Base-by-base conservation (phyloP, 1,139 yeast genomes). In the Suhomyces yuchorum region DNA sequence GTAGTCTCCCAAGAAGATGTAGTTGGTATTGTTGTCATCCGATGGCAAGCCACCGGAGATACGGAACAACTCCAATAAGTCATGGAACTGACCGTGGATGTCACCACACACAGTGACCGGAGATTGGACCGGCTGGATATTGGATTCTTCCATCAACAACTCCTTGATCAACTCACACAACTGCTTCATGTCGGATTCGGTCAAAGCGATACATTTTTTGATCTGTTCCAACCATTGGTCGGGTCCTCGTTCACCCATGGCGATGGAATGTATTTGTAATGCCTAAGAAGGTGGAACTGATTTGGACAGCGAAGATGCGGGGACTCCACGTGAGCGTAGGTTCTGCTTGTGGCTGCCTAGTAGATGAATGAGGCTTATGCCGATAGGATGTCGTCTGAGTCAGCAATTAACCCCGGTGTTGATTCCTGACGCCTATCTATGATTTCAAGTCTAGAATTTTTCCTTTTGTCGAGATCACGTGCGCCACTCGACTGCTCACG, bases 81-180 rank as follows among this genome's bases (percentile, higher is more conserved):
- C 99, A 64, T 93, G 98, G 66, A 93, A 93, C 68, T 93, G 99
- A 7, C 99, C 99, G 68, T 93, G 99, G 56, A 93, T 96, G 69
- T 93, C 99, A 56, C 99, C 99, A 75, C 98, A 93, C 12, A 93
- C 97, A n/a, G 69, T 64, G n/a, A 93, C 98, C 1, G 99, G 99
- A 32, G 95, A 84, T 65, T 86, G 90, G 12, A 93, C 98, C 0
- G 99, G 98, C 63, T 93, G 98, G 56, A 93, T 92, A 66, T 93
- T 93, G 39, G 76, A 60, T 39, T 63, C 68, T 44, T 63, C 68
- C 68, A 63, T 63, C 49, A 63, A 54, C 37, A 63, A 57, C 54
- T 63, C 68, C 47, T 63, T 63, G 44, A 64, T 97, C 73, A 87
- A 81, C 69, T 93, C 99, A 69, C 99, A 93, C 43, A 93, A 76